These are phyloP conservation scores for Saccharomyces hybrid DNA, from an alignment of 1,139 yeast species.

Conservation along the genomic window DNA sequence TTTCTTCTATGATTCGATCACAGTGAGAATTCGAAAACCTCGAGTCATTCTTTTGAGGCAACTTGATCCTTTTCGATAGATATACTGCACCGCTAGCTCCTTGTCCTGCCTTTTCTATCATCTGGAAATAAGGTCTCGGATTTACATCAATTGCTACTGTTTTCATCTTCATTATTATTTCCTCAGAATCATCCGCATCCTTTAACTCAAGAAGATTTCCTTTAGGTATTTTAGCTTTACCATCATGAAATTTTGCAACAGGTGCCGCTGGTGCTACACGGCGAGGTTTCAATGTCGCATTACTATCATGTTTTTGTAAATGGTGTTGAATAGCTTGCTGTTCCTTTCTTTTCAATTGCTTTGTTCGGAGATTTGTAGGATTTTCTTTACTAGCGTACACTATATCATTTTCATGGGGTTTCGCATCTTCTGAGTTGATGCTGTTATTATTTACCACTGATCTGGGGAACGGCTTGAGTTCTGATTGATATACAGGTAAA, in stretches of 20 bases:
- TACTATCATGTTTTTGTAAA: not conserved
- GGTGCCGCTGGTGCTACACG: not conserved
- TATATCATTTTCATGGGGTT: not conserved
- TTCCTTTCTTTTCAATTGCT: not conserved
- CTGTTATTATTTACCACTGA: not conserved
- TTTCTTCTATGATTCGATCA: slow-evolving; percentile 32
- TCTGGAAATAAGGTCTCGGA: slow-evolving; percentile 76
- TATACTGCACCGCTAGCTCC: slow-evolving; percentile 97
- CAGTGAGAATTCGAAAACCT: slow-evolving; percentile 12
- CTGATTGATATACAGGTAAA: not conserved
- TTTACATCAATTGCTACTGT: slow-evolving; percentile 75
- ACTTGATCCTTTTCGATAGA: slow-evolving; percentile 59
- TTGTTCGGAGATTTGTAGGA: not conserved
- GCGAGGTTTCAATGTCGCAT: not conserved
- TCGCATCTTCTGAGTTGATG: not conserved
- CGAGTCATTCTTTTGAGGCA: slow-evolving; percentile 19
- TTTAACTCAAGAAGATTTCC: slow-evolving; percentile 25
- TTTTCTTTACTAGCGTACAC: not conserved
- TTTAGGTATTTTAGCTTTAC: not conserved
- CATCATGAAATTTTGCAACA: not conserved
- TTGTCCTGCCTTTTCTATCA: slow-evolving; percentile 88
- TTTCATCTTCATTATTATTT: slow-evolving; percentile 70
- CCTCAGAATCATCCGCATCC: slow-evolving; percentile 58
- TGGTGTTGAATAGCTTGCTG: not conserved
- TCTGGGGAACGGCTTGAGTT: not conserved